A percentile compares a stretch with the other conserved stretches of the same genome.
phyloP scores from a whole-genome alignment of 495 filamentous ascomycete species.

The Trichodelitschia bisporula region DNA sequence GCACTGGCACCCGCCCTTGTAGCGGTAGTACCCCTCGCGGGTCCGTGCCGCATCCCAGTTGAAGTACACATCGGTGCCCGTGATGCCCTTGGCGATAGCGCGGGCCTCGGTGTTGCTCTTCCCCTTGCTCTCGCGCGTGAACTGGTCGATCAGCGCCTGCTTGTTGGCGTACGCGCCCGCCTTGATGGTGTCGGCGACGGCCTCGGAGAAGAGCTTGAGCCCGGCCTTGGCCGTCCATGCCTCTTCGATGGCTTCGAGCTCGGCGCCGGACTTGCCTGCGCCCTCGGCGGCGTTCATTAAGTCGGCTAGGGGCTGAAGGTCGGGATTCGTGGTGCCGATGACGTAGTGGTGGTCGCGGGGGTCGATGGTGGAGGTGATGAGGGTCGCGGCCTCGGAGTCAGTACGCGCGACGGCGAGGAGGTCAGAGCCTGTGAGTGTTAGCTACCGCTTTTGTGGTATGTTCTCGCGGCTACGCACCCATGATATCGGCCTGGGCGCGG shows the following conservation, averaged over 20 bases:
- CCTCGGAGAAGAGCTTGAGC: conserved; percentile 78
- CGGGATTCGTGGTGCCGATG: conserved; percentile 66
- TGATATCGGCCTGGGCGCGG: conserved; percentile 92
- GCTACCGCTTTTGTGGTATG: conserved; percentile 1
- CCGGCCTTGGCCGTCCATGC: conserved; percentile 59
- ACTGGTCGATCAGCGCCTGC: conserved; percentile 36
- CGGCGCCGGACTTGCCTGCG: conserved; percentile 52
- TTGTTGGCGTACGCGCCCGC: conserved; percentile 38
- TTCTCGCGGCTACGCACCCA: conserved; percentile 31
- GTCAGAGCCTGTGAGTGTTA: conserved; percentile 31
- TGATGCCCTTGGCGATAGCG: conserved; percentile 57
- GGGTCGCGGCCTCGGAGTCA: conserved; percentile 90
- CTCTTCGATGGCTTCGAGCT: conserved; percentile 85
- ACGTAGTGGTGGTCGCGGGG: conserved; percentile 87
- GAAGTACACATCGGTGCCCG: conserved; percentile 65
- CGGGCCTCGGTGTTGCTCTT: conserved; percentile 72
- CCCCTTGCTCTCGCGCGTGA: conserved; percentile 38
- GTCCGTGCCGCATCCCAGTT: conserved; percentile 85
- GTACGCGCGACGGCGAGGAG: conserved; percentile 81
- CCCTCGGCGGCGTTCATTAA: conserved; percentile 74
- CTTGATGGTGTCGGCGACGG: conserved; percentile 63
- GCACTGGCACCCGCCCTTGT: conserved; percentile 76
- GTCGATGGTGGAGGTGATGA: conserved; percentile 93
- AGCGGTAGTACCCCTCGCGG: conserved; percentile 81
- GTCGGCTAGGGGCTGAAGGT: conserved; percentile 62